Percentiles rank a stretch among this genome's conserved stretches.
These are phyloP conservation scores for Amylostereum areolatum DNA, from an alignment of 1,284 basidiomycete genomes.

Conservation along the genomic window DNA sequence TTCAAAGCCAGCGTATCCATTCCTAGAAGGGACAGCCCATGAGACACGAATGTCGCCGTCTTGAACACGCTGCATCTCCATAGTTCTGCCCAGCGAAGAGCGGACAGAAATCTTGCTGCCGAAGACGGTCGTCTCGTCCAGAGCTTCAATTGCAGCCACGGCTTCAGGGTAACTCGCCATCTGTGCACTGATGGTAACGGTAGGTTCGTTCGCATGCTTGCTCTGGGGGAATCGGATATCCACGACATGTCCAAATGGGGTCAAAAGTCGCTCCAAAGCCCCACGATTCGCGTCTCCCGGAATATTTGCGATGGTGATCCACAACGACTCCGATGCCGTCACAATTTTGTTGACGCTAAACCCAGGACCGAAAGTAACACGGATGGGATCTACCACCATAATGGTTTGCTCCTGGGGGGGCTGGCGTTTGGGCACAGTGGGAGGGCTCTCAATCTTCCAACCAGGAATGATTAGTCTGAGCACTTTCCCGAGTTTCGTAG, in stretches of 20 bases:
- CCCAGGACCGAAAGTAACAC: conserved; percentile 32
- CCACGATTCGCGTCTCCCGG: conserved; percentile 10
- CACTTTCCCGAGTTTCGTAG: no score
- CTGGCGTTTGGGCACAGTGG: background rate
- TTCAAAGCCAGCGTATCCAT: conserved; percentile 54
- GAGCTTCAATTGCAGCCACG: conserved; percentile 35
- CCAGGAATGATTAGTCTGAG: no score
- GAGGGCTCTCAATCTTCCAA: no score
- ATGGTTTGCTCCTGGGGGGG: conserved; percentile 12
- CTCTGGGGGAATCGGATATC: conserved; percentile 28
- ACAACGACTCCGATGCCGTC: conserved; percentile 39
- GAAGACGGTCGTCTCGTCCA: conserved; percentile 39
- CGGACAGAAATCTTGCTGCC: conserved; percentile 32
- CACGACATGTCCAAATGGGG: conserved; percentile 39
- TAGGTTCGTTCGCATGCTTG: conserved; percentile 12
- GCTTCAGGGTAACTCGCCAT: conserved; percentile 43
- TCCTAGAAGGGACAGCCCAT: conserved; percentile 36
- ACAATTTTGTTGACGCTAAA: conserved; percentile 30
- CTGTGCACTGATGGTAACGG: conserved; percentile 32
- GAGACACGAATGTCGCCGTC: conserved; percentile 46
- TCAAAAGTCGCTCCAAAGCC: conserved; percentile 14
- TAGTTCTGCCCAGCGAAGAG: conserved; percentile 30
- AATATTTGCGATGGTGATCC: conserved; percentile 31
- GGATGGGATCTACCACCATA: conserved; percentile 20
- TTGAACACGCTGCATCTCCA: conserved; percentile 30